Conservation (phyloP, 345 rosid species). For the Linum usitatissimum region DNA sequence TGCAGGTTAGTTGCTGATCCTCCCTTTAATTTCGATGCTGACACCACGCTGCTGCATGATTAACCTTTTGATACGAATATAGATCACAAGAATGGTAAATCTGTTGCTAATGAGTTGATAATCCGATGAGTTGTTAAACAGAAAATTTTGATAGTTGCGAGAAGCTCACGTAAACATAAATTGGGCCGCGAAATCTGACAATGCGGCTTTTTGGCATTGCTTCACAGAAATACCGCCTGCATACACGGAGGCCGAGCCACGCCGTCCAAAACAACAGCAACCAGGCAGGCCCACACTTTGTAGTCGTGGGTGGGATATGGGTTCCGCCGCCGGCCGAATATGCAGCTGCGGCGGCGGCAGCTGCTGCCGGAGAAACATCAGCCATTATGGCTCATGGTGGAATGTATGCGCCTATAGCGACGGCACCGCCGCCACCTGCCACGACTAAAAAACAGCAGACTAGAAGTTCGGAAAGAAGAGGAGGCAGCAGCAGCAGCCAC, state of each 20-base stretch:
- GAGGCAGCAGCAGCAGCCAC: not conserved
- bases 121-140: no score
- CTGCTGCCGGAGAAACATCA: not conserved
- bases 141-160: not conserved
- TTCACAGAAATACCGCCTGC: conserved; percentile 80
- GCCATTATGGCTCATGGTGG: not conserved
- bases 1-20: conserved; percentile 47
- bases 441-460: not conserved
- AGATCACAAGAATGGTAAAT: not conserved
- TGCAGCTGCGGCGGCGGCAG: conserved; percentile 29
- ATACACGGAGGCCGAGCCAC: conserved; percentile 65
- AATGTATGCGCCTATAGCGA: not conserved
- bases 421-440: not conserved
- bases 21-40: not conserved
- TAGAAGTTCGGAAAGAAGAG: conserved; percentile 7
- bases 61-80: no score
- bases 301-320: conserved; percentile 93
- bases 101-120: no score
- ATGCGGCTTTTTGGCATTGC: not conserved
- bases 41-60: not conserved
- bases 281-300: conserved; percentile 60
- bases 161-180: not conserved
- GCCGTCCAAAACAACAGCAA: conserved; percentile 30
- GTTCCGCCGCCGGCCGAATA: conserved; percentile 60
- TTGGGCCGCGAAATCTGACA: not conserved